These are phyloP conservation scores for Cutaneotrichosporon cavernicola DNA, from an alignment of 1,284 basidiomycete species.

Conservation along the genomic window DNA sequence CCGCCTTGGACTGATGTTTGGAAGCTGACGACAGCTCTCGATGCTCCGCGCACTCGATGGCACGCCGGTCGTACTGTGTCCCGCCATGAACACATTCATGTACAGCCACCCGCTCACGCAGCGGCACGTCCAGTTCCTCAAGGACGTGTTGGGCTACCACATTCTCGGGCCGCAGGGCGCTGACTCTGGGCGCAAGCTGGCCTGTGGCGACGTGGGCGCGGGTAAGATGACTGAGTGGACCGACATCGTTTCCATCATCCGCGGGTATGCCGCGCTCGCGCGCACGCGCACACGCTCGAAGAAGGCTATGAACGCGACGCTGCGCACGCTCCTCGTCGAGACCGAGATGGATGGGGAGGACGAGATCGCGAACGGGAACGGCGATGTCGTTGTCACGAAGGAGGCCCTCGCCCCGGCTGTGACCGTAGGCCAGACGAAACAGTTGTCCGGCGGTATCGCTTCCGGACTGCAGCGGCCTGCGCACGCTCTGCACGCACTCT, in stretches of 20 bases:
- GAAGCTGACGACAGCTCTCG: slow-evolving; percentile 64
- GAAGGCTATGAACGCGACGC: slow-evolving; percentile 7
- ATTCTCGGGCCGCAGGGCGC: slow-evolving; percentile 68
- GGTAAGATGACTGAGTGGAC: slow-evolving; percentile 94
- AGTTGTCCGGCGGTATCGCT: neutral
- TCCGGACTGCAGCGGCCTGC: neutral
- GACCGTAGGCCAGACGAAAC: neutral
- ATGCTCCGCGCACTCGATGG: slow-evolving; percentile 78
- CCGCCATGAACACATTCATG: slow-evolving; percentile 99
- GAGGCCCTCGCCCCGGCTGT: neutral
- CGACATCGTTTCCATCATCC: slow-evolving; percentile 49
- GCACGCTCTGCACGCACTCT: neutral
- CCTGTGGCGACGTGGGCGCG: slow-evolving; percentile 86
- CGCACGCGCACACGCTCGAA: slow-evolving; percentile 11
- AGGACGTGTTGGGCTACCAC: slow-evolving; percentile 73
- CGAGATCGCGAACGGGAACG: neutral
- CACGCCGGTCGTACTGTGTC: slow-evolving; percentile 84
- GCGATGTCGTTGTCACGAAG: neutral
- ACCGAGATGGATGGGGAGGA: neutral
- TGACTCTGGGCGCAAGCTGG: slow-evolving; percentile 56
- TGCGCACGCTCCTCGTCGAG: slow-evolving; percentile 5
- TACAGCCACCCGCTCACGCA: slow-evolving; percentile 90
- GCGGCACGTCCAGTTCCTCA: slow-evolving; percentile 70
- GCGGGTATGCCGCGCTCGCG: slow-evolving; percentile 29
- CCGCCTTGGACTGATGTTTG: neutral